Evolutionary conservation across 2,329 filamentous ascomycete genomes (phyloP), one percentile per base, ranked within the genome.

Genomic region (Penicillium sp.): DNA sequence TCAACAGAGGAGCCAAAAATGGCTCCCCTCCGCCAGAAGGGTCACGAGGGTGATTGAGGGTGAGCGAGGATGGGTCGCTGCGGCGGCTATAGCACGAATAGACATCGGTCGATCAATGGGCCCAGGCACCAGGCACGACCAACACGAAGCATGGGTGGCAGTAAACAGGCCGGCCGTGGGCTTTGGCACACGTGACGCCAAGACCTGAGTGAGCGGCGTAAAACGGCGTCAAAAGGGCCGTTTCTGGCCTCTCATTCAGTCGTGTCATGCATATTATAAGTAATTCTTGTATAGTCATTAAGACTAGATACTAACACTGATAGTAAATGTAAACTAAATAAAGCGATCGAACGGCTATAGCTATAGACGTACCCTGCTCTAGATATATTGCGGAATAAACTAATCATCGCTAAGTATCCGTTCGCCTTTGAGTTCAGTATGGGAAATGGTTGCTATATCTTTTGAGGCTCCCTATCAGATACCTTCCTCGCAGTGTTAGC

Each of bases 171-270:
- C 19, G 19, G 19, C 19, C 19, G 19, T 22, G 19, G 19, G 19
- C 19, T 22, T 22, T 22, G 19, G 2, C 19, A 22, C 46, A 52
- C 55, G 46, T 60, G 50, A 60, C 14, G 53, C 60, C 40, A 62
- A 62, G 60, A 22, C 58, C 53, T 65, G 50, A 63, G 60, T 31
- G 40, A 35, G 49, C 11, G 54, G 60, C 61, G 33, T 61, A 65
- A 63, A 61, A 60, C 62, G 56, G 62, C 58, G 54, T 58, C 60
- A 52, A 55, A 63, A 47, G 58, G 19, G 63, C 63, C 59, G 37
- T 64, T 63, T 61, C 59, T 62, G 59, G 59, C 63, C 61, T 59
- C 55, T 50, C 27, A 57, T 50, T 65, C 55, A 64, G n/a, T 60
- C 59, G 55, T 65, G 19, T 60, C 63, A 63, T 55, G 24, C 22